These are phyloP conservation scores for Meyerozyma carpophila DNA, from an alignment of 1,139 yeast genomes.

Conservation along the genomic window DNA sequence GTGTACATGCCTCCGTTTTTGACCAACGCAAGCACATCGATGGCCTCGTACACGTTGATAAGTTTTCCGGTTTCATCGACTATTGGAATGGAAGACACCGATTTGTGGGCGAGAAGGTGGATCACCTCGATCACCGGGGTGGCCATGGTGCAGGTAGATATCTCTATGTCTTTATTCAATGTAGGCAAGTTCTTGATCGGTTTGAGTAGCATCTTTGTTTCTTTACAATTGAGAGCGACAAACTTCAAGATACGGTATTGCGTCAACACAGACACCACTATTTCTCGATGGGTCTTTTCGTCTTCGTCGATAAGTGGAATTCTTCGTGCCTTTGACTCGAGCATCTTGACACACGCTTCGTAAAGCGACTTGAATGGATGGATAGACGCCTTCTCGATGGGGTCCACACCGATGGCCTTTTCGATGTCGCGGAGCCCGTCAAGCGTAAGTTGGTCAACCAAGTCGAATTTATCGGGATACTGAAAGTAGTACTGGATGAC, in stretches of 20 bases:
- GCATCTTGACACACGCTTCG: constrained; percentile 93
- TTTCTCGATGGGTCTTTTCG: constrained; percentile 87
- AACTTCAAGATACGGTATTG: constrained; percentile 95
- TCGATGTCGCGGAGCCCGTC: constrained; percentile 85
- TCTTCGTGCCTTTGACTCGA: constrained; percentile 84
- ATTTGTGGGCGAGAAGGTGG: constrained; percentile 68
- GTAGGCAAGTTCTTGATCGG: constrained; percentile 65
- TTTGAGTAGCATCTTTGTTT: constrained; percentile 75
- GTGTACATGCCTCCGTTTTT: constrained; percentile 86
- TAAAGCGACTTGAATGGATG: constrained; percentile 89
- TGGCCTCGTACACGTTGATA: constrained; percentile 92
- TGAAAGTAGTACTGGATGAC: constrained; percentile 94
- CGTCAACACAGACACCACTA: constrained; percentile 90
- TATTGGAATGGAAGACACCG: constrained; percentile 90
- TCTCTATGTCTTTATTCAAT: constrained; percentile 53
- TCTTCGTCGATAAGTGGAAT: constrained; percentile 93
- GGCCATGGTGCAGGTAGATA: constrained; percentile 80
- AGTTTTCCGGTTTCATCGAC: constrained; percentile 72
- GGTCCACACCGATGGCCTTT: constrained; percentile 81
- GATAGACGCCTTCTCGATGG: constrained; percentile 81
- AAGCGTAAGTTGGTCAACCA: constrained; percentile 80
- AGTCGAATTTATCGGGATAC: constrained; percentile 83
- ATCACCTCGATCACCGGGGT: constrained; percentile 96
- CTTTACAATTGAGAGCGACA: constrained; percentile 93
- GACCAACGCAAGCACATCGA: constrained; percentile 86